Percentiles rank a stretch among this genome's conserved stretches.
phyloP scores from a whole-genome alignment of 2,329 filamentous ascomycete species.

The Nemania bipapillata region DNA sequence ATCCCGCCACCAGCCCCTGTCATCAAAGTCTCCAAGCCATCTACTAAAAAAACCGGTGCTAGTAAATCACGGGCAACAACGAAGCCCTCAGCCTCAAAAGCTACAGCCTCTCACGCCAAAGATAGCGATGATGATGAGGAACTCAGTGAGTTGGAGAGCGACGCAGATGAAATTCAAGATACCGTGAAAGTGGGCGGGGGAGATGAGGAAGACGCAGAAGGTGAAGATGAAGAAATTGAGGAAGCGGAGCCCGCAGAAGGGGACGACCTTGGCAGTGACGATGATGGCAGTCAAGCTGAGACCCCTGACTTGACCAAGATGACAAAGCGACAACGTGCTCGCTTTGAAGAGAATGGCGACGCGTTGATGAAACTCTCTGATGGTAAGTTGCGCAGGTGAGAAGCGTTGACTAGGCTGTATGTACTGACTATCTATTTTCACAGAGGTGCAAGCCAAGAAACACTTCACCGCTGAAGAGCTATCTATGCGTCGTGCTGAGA shows the following conservation, averaged over 20 bases:
- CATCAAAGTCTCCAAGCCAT: slow-evolving; percentile 63
- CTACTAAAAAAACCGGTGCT: slow-evolving; percentile 48
- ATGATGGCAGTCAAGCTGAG: slow-evolving; percentile 60
- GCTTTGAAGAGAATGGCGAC: slow-evolving; percentile 65
- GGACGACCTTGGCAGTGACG: slow-evolving; percentile 57
- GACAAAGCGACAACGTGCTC: slow-evolving; percentile 69
- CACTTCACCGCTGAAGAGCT: slow-evolving; percentile 70
- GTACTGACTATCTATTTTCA: slow-evolving; percentile 35
- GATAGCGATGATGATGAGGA: slow-evolving; percentile 66
- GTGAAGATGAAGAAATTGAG: slow-evolving; percentile 60
- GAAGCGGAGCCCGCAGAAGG: slow-evolving; percentile 53
- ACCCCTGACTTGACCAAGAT: slow-evolving; percentile 68
- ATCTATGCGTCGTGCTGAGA: slow-evolving; percentile 70
- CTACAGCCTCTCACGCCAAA: slow-evolving; percentile 44
- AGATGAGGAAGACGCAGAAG: slow-evolving; percentile 56
- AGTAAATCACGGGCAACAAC: slow-evolving; percentile 47
- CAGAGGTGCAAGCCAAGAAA: slow-evolving; percentile 73
- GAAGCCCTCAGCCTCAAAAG: slow-evolving; percentile 52
- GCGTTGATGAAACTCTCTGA: slow-evolving; percentile 69
- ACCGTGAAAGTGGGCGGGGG: slow-evolving; percentile 57
- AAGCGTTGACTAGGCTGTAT: background rate
- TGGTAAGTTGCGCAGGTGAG: slow-evolving; percentile 55
- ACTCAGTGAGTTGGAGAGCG: slow-evolving; percentile 66
- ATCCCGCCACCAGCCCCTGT: slow-evolving; percentile 54
- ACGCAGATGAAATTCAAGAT: slow-evolving; percentile 60